Conservation (phyloP, 2,329 filamentous ascomycete species). For the Teratosphaeria viscida region DNA sequence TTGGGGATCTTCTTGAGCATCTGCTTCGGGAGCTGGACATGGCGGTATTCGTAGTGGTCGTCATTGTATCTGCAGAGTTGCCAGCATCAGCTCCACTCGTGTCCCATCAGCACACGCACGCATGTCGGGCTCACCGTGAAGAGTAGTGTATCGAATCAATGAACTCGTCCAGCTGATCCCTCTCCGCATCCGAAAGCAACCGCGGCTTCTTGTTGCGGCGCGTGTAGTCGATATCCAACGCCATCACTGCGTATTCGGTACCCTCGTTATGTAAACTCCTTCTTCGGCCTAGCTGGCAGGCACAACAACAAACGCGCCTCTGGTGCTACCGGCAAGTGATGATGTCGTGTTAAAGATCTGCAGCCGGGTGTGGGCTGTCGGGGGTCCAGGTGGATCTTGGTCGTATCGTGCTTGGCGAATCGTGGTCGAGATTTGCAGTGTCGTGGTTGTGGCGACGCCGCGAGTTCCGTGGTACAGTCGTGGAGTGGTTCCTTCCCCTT, state of each 20-base stretch:
- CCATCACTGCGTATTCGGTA: not conserved
- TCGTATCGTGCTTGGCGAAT: not conserved
- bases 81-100: not conserved
- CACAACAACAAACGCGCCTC: not conserved
- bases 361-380: not conserved
- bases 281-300: not conserved
- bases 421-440: not conserved
- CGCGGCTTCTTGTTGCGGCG: constrained; percentile 82
- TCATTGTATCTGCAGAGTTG: constrained; percentile 69
- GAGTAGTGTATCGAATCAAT: constrained; percentile 94
- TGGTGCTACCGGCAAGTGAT: not conserved
- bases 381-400: not conserved
- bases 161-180: constrained; percentile 77
- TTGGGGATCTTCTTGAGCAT: constrained; percentile 97
- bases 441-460: not conserved
- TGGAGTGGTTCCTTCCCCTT: not conserved
- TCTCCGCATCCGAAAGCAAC: constrained; percentile 68
- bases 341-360: not conserved
- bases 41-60: constrained; percentile 87
- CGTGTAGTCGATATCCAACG: constrained; percentile 62
- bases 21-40: constrained; percentile 92
- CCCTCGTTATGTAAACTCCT: not conserved
- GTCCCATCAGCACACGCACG: not conserved
- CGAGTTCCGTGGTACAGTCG: not conserved
- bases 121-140: constrained; percentile 55